These are phyloP conservation scores for Rhizophora apiculata DNA, from an alignment of 345 rosid genomes.

Conservation along the genomic window DNA sequence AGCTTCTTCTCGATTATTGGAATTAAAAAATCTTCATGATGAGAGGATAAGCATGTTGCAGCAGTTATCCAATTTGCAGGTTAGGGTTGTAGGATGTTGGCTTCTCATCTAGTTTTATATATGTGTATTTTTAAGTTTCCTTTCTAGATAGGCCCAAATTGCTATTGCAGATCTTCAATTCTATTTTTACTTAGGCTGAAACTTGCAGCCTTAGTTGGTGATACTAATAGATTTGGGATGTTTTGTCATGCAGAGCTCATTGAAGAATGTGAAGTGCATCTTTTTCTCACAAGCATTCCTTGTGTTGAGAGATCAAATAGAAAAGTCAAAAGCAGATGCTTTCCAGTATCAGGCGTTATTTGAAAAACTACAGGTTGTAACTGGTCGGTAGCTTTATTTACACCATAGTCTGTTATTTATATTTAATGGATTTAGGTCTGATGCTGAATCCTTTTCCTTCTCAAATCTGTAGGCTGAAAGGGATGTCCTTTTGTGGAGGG, in stretches of 20 bases:
- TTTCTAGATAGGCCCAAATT: too few relatives aligned
- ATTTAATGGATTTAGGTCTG: slow-evolving; percentile 21
- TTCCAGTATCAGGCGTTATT: slow-evolving; percentile 57
- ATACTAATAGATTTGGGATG: slow-evolving; percentile 18
- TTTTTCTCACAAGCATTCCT: slow-evolving; percentile 64
- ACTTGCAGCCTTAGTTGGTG: slow-evolving; percentile 18
- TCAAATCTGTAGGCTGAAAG: slow-evolving; percentile 67
- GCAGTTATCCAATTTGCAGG: slow-evolving; percentile 64
- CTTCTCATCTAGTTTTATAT: too few relatives aligned
- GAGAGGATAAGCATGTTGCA: slow-evolving; percentile 66
- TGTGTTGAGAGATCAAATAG: slow-evolving; percentile 65
- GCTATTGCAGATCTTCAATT: too few relatives aligned
- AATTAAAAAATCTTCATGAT: slow-evolving; percentile 68
- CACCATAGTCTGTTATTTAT: slow-evolving; percentile 26
- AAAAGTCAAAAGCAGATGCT: slow-evolving; percentile 68
- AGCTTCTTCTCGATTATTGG: slow-evolving; percentile 60
- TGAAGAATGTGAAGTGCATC: slow-evolving; percentile 64
- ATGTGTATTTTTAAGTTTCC: too few relatives aligned
- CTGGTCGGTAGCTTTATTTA: slow-evolving; percentile 54
- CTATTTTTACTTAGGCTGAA: slow-evolving; percentile 15
- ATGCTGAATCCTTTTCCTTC: slow-evolving; percentile 24
- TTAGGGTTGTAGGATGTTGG: slow-evolving; percentile 15
- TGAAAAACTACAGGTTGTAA: slow-evolving; percentile 96
- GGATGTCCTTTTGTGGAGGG: slow-evolving; percentile 83
- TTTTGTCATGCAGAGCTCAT: slow-evolving; percentile 52